Evolutionary conservation across 75 land plant species (phyloP).

Genomic region (Sequoiadendron giganteum): DNA sequence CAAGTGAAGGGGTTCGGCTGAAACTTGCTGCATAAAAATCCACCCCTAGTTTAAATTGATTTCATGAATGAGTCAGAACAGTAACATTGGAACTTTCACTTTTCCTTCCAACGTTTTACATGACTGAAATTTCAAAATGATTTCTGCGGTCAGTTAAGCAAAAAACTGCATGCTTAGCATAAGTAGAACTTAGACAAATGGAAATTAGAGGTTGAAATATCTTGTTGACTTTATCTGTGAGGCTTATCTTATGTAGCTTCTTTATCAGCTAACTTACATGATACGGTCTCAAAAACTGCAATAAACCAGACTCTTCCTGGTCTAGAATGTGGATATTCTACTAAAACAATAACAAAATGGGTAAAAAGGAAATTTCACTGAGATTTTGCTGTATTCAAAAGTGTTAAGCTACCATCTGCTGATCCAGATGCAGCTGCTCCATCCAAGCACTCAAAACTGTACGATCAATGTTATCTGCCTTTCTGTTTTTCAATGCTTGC

Average conservation of each 20-base stretch:
- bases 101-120: background rate
- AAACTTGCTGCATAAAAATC: background rate
- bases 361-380: background rate
- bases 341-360: background rate
- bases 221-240: background rate
- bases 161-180: background rate
- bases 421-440: constrained; percentile 62
- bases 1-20: background rate
- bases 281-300: background rate
- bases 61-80: background rate
- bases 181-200: background rate
- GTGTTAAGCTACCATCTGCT: constrained; percentile 50
- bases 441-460: constrained; percentile 29
- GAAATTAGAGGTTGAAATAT: background rate
- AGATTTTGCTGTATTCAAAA: background rate
- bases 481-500: background rate
- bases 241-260: background rate
- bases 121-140: background rate
- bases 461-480: background rate
- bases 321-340: background rate
- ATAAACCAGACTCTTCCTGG: background rate
- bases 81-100: background rate
- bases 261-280: background rate
- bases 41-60: background rate
- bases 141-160: background rate